Base-by-base conservation (phyloP, 2,329 filamentous ascomycete genomes). In the Fusarium sp. region DNA sequence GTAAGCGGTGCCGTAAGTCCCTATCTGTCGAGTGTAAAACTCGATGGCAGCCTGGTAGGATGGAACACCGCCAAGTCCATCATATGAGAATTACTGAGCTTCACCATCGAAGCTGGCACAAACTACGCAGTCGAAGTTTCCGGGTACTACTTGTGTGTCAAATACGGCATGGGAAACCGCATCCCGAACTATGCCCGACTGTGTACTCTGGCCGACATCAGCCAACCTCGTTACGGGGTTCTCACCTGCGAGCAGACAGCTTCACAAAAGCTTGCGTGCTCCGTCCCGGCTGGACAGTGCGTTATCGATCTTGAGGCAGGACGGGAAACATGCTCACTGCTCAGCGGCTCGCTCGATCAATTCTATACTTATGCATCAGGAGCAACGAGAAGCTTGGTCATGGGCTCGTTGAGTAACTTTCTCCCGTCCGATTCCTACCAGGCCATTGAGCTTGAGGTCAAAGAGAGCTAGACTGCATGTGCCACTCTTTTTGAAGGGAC, bases 251-350 rank as follows among this genome's bases (percentile, higher is more conserved):
- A 38, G 4, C 21, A 21, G 30, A 38, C 23, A 19, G n/a, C 34
- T 20, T 42, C 26, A 8, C 21, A 20, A 12, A 28, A 28, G 43
- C 2, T 49, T 17, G 11, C 30, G 14, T 48, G 43, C 20, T 24
- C 46, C 12, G 43, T 44, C n/a, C 30, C 20, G 23, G 30, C 30
- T 28, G 50, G 42, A n/a, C 21, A 48, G 21, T 48, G 42, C 21
- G 8, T 53, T 4, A 11, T 28, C 26, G 26, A 28, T 28, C 12
- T 12, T 4, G 21, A 3, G 28, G n/a, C n/a, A 9, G 12, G 26
- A 28, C 4, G 42, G 43, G 11, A 12, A 20, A 3, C 48, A n/a
- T 23, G 19, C 4, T 53, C 30, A 1, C 10, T 6, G 0, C 30
- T 53, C 0, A 11, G 15, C 6, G 42, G 30, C 21, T 36, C 28